phyloP scores from a whole-genome alignment of 2,329 filamentous ascomycete species.

The Clonostachys sp. region DNA sequence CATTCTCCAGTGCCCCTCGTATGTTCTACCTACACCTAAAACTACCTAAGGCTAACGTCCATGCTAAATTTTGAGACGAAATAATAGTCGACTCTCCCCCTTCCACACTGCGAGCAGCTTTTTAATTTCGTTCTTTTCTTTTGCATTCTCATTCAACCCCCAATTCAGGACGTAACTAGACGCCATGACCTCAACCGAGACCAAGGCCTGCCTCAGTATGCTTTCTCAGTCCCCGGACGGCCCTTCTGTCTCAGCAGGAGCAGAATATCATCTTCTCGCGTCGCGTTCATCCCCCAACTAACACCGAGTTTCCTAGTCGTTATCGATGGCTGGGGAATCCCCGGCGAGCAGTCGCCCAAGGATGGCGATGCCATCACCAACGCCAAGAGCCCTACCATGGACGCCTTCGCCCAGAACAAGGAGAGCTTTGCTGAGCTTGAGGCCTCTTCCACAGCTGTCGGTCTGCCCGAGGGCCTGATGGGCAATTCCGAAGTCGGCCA shows the following conservation, averaged over 20 bases:
- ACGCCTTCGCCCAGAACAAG: constrained; percentile 75
- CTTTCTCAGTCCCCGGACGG: constrained; percentile 13
- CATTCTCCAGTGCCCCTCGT: no score
- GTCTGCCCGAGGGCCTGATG: constrained; percentile 95
- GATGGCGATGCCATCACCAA: constrained; percentile 93
- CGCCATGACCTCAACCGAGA: constrained; percentile 39
- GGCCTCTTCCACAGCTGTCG: constrained; percentile 91
- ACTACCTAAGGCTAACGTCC: no score
- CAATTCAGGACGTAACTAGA: no score
- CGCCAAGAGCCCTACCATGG: constrained; percentile 92
- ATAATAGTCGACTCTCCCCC: no score
- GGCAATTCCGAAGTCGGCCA: constrained; percentile 98
- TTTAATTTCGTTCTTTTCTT: constrained; percentile 1
- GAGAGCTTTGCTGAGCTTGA: constrained; percentile 91
- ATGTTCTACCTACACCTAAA: no score
- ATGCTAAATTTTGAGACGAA: no score
- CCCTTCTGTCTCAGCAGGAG: constrained; percentile 9
- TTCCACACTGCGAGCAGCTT: background rate
- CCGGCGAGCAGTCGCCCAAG: constrained; percentile 73
- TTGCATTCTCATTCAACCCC: no score
- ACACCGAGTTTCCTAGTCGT: constrained; percentile 62
- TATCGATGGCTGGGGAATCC: constrained; percentile 97
- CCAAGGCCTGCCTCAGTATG: constrained; percentile 51
- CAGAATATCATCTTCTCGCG: background rate
- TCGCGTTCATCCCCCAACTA: background rate